Conservation (phyloP, 805 yeast species). For the Ascoidea asiatica region DNA sequence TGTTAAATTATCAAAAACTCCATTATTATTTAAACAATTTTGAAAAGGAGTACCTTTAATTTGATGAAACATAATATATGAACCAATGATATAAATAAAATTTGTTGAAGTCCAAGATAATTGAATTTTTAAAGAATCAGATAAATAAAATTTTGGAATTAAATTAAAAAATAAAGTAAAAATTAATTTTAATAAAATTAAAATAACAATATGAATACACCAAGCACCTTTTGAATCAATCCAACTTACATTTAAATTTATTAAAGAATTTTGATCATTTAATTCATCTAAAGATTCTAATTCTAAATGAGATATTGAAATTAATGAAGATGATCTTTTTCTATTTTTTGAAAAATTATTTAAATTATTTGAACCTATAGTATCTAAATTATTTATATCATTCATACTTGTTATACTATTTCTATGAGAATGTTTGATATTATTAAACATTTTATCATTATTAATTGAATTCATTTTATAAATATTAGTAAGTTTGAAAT, state of each 20-base stretch:
- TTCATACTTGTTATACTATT: too few relatives aligned
- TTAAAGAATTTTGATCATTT: conserved; percentile 79
- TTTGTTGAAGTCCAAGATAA: conserved; percentile 92
- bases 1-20: conserved; percentile 89
- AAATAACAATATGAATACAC: conserved; percentile 81
- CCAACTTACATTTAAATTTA: conserved; percentile 93
- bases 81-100: conserved; percentile 77
- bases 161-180: conserved; percentile 74
- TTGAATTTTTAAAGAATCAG: conserved; percentile 28
- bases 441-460: too few relatives aligned
- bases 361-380: too few relatives aligned
- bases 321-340: conserved; percentile 78
- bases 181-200: conserved; percentile 57
- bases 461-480: too few relatives aligned
- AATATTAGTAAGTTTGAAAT: too few relatives aligned
- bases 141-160: conserved; percentile 16
- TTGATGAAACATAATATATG: conserved; percentile 91
- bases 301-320: conserved; percentile 77
- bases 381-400: too few relatives aligned
- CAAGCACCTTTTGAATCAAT: conserved; percentile 95
- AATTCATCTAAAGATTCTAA: conserved; percentile 88
- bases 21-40: conserved; percentile 86
- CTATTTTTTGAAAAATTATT: conserved; percentile 23
- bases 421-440: too few relatives aligned
- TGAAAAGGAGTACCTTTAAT: conserved; percentile 97